phyloP scores from a whole-genome alignment of 148 eudicot species.

The Tetragonia tetragonoides region DNA sequence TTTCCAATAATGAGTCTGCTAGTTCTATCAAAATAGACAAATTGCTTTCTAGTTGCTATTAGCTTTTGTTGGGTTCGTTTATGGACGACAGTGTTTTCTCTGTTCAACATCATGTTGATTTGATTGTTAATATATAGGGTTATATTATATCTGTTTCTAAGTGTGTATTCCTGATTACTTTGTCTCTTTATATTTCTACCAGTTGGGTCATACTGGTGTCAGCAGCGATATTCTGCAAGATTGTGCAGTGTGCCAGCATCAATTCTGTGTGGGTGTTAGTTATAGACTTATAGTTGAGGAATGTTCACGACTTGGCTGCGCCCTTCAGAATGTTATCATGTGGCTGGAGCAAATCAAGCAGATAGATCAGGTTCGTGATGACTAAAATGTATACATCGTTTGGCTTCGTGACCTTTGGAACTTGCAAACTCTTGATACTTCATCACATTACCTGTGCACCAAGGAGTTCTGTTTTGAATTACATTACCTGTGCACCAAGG shows the following conservation, averaged over 20 bases:
- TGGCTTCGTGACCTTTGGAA: neutral
- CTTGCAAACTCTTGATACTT: neutral
- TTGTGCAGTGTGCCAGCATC: slow-evolving; percentile 72
- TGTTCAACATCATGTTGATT: neutral
- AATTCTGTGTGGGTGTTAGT: slow-evolving; percentile 87
- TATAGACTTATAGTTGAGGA: slow-evolving; percentile 93
- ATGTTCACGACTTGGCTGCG: slow-evolving; percentile 94
- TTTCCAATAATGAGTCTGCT: no score
- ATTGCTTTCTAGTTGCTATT: no score
- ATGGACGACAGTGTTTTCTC: neutral
- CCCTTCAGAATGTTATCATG: slow-evolving; percentile 85
- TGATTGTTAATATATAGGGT: slow-evolving; percentile 1
- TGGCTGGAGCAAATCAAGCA: slow-evolving; percentile 95
- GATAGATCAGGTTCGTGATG: slow-evolving; percentile 74
- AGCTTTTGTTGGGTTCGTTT: neutral
- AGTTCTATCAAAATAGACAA: no score
- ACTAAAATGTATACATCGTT: neutral
- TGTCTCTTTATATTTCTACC: no score
- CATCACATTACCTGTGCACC: no score
- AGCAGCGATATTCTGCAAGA: slow-evolving; percentile 37
- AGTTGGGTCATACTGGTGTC: no score
- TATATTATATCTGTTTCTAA: neutral
- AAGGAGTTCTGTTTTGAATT: no score
- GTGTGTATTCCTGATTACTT: slow-evolving; percentile 3
- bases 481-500: no score